These are phyloP conservation scores for Bathelium albidoporum DNA, from an alignment of 495 filamentous ascomycete species.

Conservation along the genomic window DNA sequence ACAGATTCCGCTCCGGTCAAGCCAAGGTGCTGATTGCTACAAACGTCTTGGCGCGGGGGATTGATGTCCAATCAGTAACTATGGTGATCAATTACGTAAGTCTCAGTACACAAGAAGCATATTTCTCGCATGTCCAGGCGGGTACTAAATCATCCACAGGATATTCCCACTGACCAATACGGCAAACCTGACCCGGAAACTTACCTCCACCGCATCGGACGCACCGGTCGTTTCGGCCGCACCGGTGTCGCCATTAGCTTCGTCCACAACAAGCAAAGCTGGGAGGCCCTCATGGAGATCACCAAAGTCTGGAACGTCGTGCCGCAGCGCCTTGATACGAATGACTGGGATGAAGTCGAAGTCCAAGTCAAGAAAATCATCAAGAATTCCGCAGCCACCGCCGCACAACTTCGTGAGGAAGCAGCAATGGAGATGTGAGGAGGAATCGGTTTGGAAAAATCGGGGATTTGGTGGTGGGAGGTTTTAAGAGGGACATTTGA, in stretches of 20 bases:
- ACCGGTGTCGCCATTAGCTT: constrained; percentile 94
- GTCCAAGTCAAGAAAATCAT: constrained; percentile 68
- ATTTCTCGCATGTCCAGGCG: constrained; percentile 9
- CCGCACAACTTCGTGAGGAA: constrained; percentile 36
- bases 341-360: constrained; percentile 85
- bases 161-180: constrained; percentile 42
- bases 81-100: constrained; percentile 91
- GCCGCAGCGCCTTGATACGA: constrained; percentile 49
- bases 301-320: constrained; percentile 54
- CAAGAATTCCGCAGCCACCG: constrained; percentile 46
- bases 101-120: background rate
- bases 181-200: constrained; percentile 70
- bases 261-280: constrained; percentile 69
- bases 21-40: constrained; percentile 98
- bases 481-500: background rate
- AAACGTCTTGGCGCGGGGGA: constrained; percentile 92
- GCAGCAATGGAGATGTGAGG: constrained; percentile 33
- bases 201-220: constrained; percentile 95
- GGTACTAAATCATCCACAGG: constrained; percentile 30
- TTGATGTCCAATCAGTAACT: constrained; percentile 91
- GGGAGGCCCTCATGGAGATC: constrained; percentile 64
- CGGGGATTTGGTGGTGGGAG: constrained; percentile 3
- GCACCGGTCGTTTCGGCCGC: constrained; percentile 92
- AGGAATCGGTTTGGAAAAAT: background rate
- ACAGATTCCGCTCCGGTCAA: constrained; percentile 71